Evolutionary conservation across 805 yeast species (phyloP).

Genomic region (Saccharomycopsis guyanensis): DNA sequence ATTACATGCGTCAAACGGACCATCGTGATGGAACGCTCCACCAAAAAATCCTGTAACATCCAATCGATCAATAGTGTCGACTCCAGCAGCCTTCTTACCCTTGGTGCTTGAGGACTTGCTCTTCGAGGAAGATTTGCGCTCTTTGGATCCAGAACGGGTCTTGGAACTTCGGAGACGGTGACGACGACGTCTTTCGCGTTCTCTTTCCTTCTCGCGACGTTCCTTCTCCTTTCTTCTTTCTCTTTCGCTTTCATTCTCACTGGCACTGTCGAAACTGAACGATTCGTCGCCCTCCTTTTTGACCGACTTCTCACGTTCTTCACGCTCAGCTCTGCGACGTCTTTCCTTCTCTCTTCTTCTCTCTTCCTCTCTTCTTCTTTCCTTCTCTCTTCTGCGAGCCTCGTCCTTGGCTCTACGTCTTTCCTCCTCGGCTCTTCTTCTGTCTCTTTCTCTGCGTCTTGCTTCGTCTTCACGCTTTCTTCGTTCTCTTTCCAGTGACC

Average conservation of each 20-base stretch:
- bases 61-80: conserved; percentile 89
- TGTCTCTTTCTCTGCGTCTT: conserved; percentile 8
- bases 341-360: background rate
- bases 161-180: conserved; percentile 10
- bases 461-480: conserved; percentile 10
- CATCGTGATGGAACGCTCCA: conserved; percentile 95
- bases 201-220: conserved; percentile 6
- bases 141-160: conserved; percentile 1
- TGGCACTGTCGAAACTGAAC: conserved; percentile 14
- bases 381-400: background rate
- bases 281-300: conserved; percentile 3
- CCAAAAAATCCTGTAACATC: conserved; percentile 96
- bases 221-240: conserved; percentile 3
- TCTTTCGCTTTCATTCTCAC: conserved; percentile 14
- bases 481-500: conserved; percentile 1
- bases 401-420: background rate
- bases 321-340: background rate
- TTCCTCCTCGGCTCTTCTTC: conserved; percentile 17
- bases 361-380: conserved; percentile 3
- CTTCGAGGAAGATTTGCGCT: background rate
- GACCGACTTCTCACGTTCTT: background rate
- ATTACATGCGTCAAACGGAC: conserved; percentile 97
- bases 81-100: conserved; percentile 25
- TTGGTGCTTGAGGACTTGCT: background rate
- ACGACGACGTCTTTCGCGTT: conserved; percentile 7